Base-by-base conservation (phyloP, 2,329 filamentous ascomycete genomes). In the Epichloe gansuensis region DNA sequence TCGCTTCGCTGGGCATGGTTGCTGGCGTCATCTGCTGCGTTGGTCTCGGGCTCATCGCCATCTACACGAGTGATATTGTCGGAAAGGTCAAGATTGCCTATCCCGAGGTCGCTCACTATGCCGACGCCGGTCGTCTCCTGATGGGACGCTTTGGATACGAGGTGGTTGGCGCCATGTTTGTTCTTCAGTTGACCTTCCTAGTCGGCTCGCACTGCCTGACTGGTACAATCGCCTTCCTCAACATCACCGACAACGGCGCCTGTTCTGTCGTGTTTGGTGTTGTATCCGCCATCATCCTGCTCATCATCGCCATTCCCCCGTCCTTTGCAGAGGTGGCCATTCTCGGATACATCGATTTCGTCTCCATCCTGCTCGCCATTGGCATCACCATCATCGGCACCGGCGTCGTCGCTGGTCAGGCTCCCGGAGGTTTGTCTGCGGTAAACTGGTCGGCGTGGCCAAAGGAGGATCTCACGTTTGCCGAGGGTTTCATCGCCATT, bases 131-230 rank as follows among this genome's bases (percentile, higher is more conserved):
- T 2, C 70, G 75, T 44, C 70, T 87, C 47, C 69, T 87, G 48
- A 71, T 73, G 53, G 85, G 85, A 8, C 69, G 66, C 17, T 68
- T 77, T 40, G 82, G 81, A 1, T 77, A 80, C 55, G 80, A 85
- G 62, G 57, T 87, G 35, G 69, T 85, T 44, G 81, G 81, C 25
- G 66, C 71, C 56, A 81, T 77, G 56, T 82, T 84, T 58, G 68
- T 76, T 9, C 65, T 87, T 17, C 80, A 86, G 64, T 70, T 87
- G 40, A 68, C 84, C 51, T 85, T 88, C 67, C 76, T 85, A 58
- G 81, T 84, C 66, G 81, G 77, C 36, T 84, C 82, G n/a, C 85
- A 89, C 66, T 72, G 85, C 49, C 69, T 87, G 55, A 85, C 82
- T 0, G 86, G 86, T 57, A 76, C 75, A 35, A 82, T 87, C 59